phyloP scores from a whole-genome alignment of 2,329 filamentous ascomycete genomes.

The Botrytis medusae region DNA sequence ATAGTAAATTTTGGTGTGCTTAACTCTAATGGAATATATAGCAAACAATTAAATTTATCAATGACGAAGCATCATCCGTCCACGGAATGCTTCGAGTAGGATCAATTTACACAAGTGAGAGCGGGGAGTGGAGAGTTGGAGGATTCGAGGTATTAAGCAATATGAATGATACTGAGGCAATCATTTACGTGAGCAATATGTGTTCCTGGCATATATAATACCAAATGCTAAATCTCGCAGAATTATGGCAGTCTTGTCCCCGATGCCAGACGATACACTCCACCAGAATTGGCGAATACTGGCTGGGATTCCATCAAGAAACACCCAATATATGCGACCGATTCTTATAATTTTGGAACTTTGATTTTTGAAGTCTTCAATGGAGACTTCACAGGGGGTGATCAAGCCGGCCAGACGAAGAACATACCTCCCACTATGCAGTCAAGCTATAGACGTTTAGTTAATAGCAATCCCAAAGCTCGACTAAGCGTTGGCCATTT shows the following conservation, averaged over 20 bases:
- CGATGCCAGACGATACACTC: slow-evolving; percentile 78
- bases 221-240: slow-evolving; percentile 44
- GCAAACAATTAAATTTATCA: slow-evolving; percentile 94
- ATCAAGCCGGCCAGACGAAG: slow-evolving; percentile 83
- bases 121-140: slow-evolving; percentile 95
- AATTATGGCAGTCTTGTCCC: slow-evolving; percentile 86
- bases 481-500: slow-evolving; percentile 83
- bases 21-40: slow-evolving; percentile 40
- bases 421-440: slow-evolving; percentile 87
- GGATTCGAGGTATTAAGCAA: slow-evolving; percentile 93
- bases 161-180: slow-evolving; percentile 91
- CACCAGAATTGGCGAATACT: slow-evolving; percentile 79
- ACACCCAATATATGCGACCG: slow-evolving; percentile 75
- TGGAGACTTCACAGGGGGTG: slow-evolving; percentile 70
- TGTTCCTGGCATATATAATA: not conserved
- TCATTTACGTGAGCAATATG: slow-evolving; percentile 67
- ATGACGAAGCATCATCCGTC: slow-evolving; percentile 86
- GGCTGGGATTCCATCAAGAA: slow-evolving; percentile 94
- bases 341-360: slow-evolving; percentile 83
- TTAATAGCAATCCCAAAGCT: slow-evolving; percentile 86
- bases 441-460: slow-evolving; percentile 82
- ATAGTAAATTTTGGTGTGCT: not conserved
- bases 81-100: slow-evolving; percentile 84
- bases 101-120: slow-evolving; percentile 90
- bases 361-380: slow-evolving; percentile 92